Evolutionary conservation across 495 filamentous ascomycete genomes (phyloP), one percentile per base, ranked within the genome.

Genomic region (Penicillium manginii): DNA sequence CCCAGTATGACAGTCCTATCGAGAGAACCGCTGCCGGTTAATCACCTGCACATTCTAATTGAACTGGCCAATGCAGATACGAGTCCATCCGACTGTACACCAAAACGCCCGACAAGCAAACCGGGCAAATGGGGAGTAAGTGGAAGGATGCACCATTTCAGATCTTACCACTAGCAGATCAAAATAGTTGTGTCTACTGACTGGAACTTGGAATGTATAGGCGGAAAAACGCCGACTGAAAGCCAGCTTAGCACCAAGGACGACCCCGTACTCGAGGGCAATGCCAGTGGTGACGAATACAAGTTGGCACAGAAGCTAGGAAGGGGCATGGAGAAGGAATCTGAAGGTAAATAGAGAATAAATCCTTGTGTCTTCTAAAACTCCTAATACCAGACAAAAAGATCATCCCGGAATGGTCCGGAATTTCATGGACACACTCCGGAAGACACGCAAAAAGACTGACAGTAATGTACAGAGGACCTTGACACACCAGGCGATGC

Each of bases 81-180:
- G 86, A 88, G 69, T 84, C 80, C 31, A 83, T 83, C 31, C 64
- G 77, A 12, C 74, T 71, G 22, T 76, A 79, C 39, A 81, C 73
- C 2, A 54, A 78, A 31, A 74, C 78, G 1, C 81, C 82, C 37
- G 60, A 71, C 0, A 89, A 86, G 58, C 71, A 80, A 59, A 77
- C 75, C 17, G 87, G 87, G 22, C 85, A 89, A 64, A 62, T 89
- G 43, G 83, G 83, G 33, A 71, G 86, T 86, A 68, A 55, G 68
- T 60, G 6, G 3, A 29, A 7, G 26, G 9, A 5, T 8, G 26
- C 6, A 29, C 26, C 26, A 8, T 7, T 8, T 29, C 26, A 29
- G 2, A 2, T 8, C 26, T 8, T 29, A 29, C 26, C 26, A n/a
- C n/a, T n/a, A n/a, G n/a, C n/a, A 43, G 40, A 3, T 5, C 40